Base-by-base conservation (phyloP, 2,329 filamentous ascomycete species). In the Fusarium abutilonis region DNA sequence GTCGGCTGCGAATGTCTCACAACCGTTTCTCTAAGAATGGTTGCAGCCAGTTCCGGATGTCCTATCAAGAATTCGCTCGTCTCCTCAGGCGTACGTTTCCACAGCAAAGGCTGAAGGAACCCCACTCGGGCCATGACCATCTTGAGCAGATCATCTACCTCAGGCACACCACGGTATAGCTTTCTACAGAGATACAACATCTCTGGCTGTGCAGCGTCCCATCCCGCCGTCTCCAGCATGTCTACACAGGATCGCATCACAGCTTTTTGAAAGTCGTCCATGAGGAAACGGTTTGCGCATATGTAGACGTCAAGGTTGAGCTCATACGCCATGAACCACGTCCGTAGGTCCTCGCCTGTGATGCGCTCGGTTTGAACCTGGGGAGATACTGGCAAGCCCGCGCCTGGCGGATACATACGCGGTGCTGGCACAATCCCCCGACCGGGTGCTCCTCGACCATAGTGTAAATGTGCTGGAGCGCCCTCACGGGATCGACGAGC, bases 71-170 rank as follows among this genome's bases (percentile, higher is more conserved):
- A 83, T 13, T 71, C 70, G 28, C 73, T 70, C 10, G 79, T 81
- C 55, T 78, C 76, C 32, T 75, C 71, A 4, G 75, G 78, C 14
- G 68, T 68, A 14, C 72, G 72, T 56, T 77, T 75, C 78, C 78
- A 82, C n/a, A 82, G 59, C 26, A 74, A 58, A 9, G 79, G 74
- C 67, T 81, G 78, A 31, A 83, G 68, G 59, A 82, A 83, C 3
- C 80, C 81, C 6, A 82, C 76, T 32, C 81, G 73, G 8, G 80
- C 80, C 61, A 82, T 78, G 11, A 83, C 68, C 78, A 82, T 82
- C 57, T 76, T 79, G 44, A 83, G 72, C 36, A 83, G 66, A 1
- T 70, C 66, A 52, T 83, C 80, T 9, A 71, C 70, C 53, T 78
- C 74, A 32, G 77, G 75, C n/a, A 83, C 74, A 7, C 77, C 79